Evolutionary conservation across 169 alveolate species (phyloP).

Genomic region (Plasmodium gallinaceum): DNA sequence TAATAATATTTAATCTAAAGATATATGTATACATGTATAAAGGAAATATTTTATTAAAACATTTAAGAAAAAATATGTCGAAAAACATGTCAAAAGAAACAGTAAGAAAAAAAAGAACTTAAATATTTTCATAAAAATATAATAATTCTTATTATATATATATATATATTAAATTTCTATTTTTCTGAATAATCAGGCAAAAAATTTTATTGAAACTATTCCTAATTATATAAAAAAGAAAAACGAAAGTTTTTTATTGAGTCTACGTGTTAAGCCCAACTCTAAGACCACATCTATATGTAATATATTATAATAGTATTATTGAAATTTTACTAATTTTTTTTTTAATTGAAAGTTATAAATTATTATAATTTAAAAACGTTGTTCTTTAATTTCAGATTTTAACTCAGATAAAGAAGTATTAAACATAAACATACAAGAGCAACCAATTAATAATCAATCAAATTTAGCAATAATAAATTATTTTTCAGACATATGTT

Average conservation of each 20-base stretch:
- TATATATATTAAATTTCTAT: conserved; percentile 13
- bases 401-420: conserved; percentile 80
- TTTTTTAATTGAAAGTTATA: too few relatives aligned
- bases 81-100: conserved; percentile 46
- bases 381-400: conserved; percentile 23
- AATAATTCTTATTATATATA: conserved; percentile 3
- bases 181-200: conserved; percentile 27
- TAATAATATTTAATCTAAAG: too few relatives aligned
- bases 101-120: conserved; percentile 24
- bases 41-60: conserved; percentile 36
- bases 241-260: conserved; percentile 50
- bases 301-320: conserved; percentile 8
- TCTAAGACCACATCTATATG: conserved; percentile 62
- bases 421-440: conserved; percentile 87
- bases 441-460: conserved; percentile 92
- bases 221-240: conserved; percentile 70
- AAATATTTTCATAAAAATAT: background rate
- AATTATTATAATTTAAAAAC: too few relatives aligned
- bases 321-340: too few relatives aligned
- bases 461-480: conserved; percentile 90
- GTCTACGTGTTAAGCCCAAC: conserved; percentile 72
- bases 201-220: conserved; percentile 23
- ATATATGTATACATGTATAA: background rate
- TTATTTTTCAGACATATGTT: conserved; percentile 83
- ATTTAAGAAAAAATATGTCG: conserved; percentile 58